Evolutionary conservation across 331 rosid species (phyloP), one percentile per base, ranked within the genome.

Genomic region (Ulmus americana): DNA sequence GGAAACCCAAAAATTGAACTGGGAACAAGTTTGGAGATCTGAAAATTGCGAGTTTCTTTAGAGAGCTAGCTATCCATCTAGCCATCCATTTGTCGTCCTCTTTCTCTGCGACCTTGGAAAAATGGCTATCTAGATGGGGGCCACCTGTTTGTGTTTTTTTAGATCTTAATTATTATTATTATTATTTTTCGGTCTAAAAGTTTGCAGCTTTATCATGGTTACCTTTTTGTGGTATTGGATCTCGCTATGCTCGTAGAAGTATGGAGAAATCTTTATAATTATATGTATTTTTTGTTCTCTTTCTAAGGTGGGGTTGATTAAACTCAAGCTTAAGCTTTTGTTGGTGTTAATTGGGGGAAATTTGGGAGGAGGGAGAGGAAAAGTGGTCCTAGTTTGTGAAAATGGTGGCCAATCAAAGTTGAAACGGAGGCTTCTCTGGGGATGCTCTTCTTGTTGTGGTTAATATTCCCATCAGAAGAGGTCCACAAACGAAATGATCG

Each of bases 401-500:
- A 53, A 77, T 65, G 71, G 59, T 59, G 53, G 69, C 63, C 50
- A 69, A 59, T 63, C 69, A 73, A 72, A 22, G 44, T 45, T 35
- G 55, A 43, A 12, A 2, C 6, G 2, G 55, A 55, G 53, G 52
- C 16, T 68, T 73, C 61, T 61, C 57, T 43, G 64, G 69, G 52
- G 41, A 55, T 54, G 58, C 50, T 44, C 61, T 72, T 38, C 20
- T 40, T 12, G 46, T 13, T 59, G 40, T 5, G 45, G 45, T 46
- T 65, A 57, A 58, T 45, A 41, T 66, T 71, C 70, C 67, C 76
- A 40, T 69, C 74, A 73, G 72, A 65, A 62, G 74, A 72, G 62
- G 44, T 56, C 77, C 16, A 39, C 78, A 64, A 77, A 75, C 82
- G 76, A 85, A 45, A 94, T 94, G 99, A 94, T 94, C 57, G 96